Conservation (phyloP, 768 basidiomycete species). For the Termitomyces sp. region DNA sequence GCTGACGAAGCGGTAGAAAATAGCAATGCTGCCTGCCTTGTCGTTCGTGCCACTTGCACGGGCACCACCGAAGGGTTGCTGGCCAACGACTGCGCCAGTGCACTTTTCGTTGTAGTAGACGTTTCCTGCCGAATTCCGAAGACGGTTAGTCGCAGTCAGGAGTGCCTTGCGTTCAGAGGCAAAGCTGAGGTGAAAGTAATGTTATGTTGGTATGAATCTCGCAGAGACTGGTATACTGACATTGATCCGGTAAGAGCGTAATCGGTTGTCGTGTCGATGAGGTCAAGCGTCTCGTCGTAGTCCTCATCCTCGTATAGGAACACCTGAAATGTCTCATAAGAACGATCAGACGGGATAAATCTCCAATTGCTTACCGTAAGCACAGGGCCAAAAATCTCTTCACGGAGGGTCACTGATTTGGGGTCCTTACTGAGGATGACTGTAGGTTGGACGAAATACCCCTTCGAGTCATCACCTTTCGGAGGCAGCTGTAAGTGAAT, state of each 20-base stretch:
- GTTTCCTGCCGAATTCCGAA: slow-evolving; percentile 93
- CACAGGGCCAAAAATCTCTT: slow-evolving; percentile 98
- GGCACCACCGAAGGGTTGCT: slow-evolving; percentile 96
- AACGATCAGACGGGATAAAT: not conserved
- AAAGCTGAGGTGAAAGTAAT: slow-evolving; percentile 51
- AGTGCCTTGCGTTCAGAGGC: slow-evolving; percentile 78
- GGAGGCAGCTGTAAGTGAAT: not conserved
- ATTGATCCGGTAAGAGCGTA: slow-evolving; percentile 96
- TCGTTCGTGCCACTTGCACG: slow-evolving; percentile 96
- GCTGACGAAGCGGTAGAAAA: slow-evolving; percentile 75
- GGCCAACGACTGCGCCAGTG: slow-evolving; percentile 96
- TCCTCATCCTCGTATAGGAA: slow-evolving; percentile 88
- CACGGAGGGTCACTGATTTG: slow-evolving; percentile 80
- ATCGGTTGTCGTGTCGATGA: slow-evolving; percentile 81
- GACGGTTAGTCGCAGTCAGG: slow-evolving; percentile 70
- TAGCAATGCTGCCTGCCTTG: slow-evolving; percentile 82
- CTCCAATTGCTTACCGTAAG: slow-evolving; percentile 58
- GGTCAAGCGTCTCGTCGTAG: slow-evolving; percentile 80
- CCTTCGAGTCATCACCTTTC: slow-evolving; percentile 81
- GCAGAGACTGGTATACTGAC: slow-evolving; percentile 39
- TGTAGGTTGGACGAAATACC: slow-evolving; percentile 93
- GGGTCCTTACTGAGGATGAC: slow-evolving; percentile 93
- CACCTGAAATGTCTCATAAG: slow-evolving; percentile 39
- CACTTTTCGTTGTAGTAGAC: slow-evolving; percentile 99
- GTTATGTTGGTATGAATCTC: slow-evolving; percentile 8